A percentile compares a stretch with the other conserved stretches of the same genome.
Evolutionary conservation across 75 land plant genomes (phyloP).

Genomic region (Larix kaempferi): DNA sequence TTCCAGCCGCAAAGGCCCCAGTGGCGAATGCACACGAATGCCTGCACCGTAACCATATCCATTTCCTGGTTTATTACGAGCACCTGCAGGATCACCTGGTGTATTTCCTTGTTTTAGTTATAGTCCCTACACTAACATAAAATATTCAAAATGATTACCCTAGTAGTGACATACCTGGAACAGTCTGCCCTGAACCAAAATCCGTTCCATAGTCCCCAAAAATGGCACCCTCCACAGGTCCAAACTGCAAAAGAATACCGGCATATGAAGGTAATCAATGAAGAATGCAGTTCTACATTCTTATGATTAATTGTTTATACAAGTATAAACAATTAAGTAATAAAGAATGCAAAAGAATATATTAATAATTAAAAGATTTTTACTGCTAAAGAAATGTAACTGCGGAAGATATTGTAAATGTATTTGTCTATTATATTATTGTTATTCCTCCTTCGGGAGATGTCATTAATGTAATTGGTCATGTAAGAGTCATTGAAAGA

Average conservation of each 20-base stretch:
- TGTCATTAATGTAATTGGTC: no score
- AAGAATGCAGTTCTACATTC: neutral
- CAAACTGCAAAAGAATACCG: constrained; percentile 42
- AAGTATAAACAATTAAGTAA: no score
- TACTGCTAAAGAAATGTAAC: no score
- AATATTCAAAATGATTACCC: neutral
- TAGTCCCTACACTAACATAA: neutral
- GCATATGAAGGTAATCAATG: neutral
- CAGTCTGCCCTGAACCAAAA: constrained; percentile 84
- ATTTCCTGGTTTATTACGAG: constrained; percentile 84
- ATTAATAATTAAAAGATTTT: no score
- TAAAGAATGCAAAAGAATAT: no score
- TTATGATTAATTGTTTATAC: no score
- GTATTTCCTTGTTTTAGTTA: neutral
- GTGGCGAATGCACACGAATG: constrained; percentile 85
- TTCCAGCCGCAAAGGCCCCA: constrained; percentile 89
- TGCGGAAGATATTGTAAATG: no score
- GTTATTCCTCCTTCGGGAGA: no score
- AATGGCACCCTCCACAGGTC: constrained; percentile 82
- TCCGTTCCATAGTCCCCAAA: constrained; percentile 96
- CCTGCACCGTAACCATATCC: constrained; percentile 96
- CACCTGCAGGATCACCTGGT: constrained; percentile 98
- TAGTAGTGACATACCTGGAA: constrained; percentile 56
- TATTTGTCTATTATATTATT: no score
- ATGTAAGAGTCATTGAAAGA: no score